A percentile compares a stretch with the other conserved stretches of the same genome.
Evolutionary conservation across 164 flowering plant species (phyloP).

Genomic region (Magnolia changhungtana): DNA sequence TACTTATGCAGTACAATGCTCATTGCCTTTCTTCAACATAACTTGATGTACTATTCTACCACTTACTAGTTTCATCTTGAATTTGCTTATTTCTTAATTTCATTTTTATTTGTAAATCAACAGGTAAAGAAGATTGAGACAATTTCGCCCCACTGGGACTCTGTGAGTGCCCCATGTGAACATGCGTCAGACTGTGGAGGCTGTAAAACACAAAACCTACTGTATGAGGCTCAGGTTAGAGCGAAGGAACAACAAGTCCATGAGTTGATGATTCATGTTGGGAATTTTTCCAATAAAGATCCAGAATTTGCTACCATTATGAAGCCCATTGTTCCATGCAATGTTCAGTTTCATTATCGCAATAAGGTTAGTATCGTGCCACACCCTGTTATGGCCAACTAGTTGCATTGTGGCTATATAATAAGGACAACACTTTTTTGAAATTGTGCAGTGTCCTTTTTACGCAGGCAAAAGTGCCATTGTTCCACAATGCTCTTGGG

Average conservation of each 20-base stretch:
- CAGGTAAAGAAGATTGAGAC: conserved; percentile 78
- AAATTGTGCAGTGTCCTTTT: not conserved
- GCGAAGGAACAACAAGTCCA: conserved; percentile 84
- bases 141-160: conserved; percentile 65
- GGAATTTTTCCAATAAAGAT: conserved; percentile 56
- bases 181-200: conserved; percentile 92
- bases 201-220: conserved; percentile 81
- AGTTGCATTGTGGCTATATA: not conserved
- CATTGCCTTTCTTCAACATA: not conserved
- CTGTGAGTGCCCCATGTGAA: conserved; percentile 86
- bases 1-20: not conserved
- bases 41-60: not conserved
- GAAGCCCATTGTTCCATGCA: conserved; percentile 95
- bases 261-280: conserved; percentile 74
- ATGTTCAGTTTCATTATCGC: conserved; percentile 79
- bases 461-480: not conserved
- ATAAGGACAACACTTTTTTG: no score
- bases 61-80: not conserved
- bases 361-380: conserved; percentile 61
- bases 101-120: conserved; percentile 4
- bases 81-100: not conserved
- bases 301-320: conserved; percentile 39
- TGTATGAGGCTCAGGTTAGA: conserved; percentile 83
- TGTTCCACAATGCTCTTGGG: not conserved
- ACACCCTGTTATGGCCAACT: not conserved